Evolutionary conservation across 2,329 filamentous ascomycete genomes (phyloP), one percentile per base, ranked within the genome.

Genomic region (Stagonosporopsis rhizophila): DNA sequence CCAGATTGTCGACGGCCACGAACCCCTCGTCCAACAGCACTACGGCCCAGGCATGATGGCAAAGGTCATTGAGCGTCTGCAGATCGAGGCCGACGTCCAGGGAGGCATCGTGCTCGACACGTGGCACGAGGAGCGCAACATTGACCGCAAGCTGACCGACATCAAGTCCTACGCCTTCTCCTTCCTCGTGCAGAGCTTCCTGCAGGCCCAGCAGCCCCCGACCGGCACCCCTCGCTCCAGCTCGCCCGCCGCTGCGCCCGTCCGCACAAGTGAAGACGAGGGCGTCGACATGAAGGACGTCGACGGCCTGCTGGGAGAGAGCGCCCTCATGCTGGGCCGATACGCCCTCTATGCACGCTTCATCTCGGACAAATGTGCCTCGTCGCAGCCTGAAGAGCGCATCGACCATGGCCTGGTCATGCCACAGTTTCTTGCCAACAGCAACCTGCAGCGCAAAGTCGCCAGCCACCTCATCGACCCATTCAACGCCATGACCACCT

Each of bases 111-210:
- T 99, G 56, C 81, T 99, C 48, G 95, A 99, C 73, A 95, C 93
- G 0, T 99, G 95, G 92, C 89, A 88, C 52, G 95, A 99, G 62
- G 94, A 98, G 71, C 85, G 92, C 56, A 85, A 82, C 57, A 86
- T 99, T 44, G 90, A 94, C 71, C 86, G 94, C 67, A 91, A 89
- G 71, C 81, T 99, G 59, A 98, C 91, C 2, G 95, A 99, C 70
- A 91, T 96, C 75, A 98, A 96, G 79, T 96, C 93, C 52, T 99
- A 99, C 72, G 93, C 95, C 0, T 99, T 96, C 75, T 96, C 93
- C 0, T 99, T 99, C 72, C 80, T 99, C 40, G 93, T 98, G 0
- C 93, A 97, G 77, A 97, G 93, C 78, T 97, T 96, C 73, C 75
- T 96, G 42, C 87, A 91, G 0, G 81, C 85, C 27, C 89, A 91